A percentile compares a stretch with the other conserved stretches of the same genome.
Evolutionary conservation across 345 rosid genomes (phyloP).

Genomic region (Hirschfeldia incana): DNA sequence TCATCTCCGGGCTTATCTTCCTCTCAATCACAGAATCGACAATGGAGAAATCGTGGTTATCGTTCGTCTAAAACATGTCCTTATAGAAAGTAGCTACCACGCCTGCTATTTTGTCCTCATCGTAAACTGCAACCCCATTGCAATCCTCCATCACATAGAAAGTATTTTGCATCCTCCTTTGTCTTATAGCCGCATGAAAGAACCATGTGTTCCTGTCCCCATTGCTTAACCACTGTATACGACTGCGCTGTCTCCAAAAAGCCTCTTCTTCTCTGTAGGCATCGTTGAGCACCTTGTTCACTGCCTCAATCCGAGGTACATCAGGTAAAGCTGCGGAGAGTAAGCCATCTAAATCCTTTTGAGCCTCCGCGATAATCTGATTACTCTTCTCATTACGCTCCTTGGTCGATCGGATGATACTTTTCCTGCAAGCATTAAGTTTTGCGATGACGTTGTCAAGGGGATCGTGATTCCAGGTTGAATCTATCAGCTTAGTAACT

Average conservation of each 20-base stretch:
- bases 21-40: background rate
- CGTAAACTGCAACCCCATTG: background rate
- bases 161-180: background rate
- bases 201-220: background rate
- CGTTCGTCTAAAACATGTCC: background rate
- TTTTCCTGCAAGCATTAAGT: background rate
- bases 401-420: background rate
- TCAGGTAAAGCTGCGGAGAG: background rate
- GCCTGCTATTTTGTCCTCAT: background rate
- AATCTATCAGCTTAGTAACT: no score
- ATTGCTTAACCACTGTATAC: background rate
- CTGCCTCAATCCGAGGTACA: background rate
- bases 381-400: background rate
- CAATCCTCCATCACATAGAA: background rate
- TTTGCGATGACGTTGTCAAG: background rate
- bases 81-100: background rate
- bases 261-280: background rate
- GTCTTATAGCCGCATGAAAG: background rate
- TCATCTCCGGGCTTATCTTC: background rate
- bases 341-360: background rate
- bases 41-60: background rate
- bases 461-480: no score
- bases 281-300: background rate
- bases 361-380: background rate
- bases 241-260: background rate